Evolutionary conservation across 1,284 basidiomycete species (phyloP).

Genomic region (Ceratobasidium sp.): DNA sequence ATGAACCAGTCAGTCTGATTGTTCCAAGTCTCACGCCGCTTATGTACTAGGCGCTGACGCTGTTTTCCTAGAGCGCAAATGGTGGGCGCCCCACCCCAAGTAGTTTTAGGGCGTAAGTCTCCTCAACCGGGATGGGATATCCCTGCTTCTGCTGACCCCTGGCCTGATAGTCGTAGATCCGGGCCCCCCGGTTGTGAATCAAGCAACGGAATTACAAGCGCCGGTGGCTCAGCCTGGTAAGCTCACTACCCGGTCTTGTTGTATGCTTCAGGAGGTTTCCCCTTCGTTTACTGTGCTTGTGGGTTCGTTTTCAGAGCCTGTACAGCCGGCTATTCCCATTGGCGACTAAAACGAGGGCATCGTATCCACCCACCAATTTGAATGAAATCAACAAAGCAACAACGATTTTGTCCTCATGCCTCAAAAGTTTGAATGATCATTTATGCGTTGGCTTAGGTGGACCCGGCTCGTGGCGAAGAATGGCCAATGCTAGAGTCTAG

Average conservation of each 20-base stretch:
- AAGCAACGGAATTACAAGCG: neutral
- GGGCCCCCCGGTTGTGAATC: neutral
- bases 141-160: neutral
- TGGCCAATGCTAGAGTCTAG: neutral
- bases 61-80: neutral
- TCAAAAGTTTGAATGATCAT: neutral
- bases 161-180: neutral
- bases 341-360: neutral
- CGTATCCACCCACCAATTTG: neutral
- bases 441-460: neutral
- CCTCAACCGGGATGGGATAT: neutral
- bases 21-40: neutral
- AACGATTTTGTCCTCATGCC: neutral
- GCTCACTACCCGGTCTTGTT: neutral
- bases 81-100: neutral
- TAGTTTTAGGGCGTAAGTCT: neutral
- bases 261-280: neutral
- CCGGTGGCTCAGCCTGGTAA: constrained; percentile 2
- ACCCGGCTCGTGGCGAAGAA: neutral
- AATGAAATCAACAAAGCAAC: neutral
- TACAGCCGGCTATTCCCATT: neutral
- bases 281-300: neutral
- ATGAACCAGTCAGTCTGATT: neutral
- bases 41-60: neutral
- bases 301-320: neutral